Conservation (phyloP, 768 basidiomycete species). For the Kwoniella botswanensis region DNA sequence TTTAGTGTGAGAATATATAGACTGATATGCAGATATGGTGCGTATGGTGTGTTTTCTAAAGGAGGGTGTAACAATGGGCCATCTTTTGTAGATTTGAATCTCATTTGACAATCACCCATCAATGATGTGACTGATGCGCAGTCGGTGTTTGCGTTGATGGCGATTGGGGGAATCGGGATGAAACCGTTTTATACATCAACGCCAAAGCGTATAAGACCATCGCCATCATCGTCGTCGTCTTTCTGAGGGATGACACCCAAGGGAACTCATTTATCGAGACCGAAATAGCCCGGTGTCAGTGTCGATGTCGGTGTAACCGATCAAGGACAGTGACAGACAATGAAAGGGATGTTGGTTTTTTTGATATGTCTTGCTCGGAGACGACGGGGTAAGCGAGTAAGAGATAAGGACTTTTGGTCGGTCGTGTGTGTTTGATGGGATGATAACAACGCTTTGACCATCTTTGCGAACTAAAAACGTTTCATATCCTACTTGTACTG, state of each 20-base stretch:
- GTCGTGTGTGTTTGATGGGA: too few relatives aligned
- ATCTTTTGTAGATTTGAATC: not conserved
- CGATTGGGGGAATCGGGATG: not conserved
- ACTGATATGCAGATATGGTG: too few relatives aligned
- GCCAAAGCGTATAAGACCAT: not conserved
- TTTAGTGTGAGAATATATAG: constrained; percentile 1
- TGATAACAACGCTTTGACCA: not conserved
- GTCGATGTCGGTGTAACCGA: not conserved
- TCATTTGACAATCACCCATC: not conserved
- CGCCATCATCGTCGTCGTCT: not conserved
- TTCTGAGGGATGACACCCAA: too few relatives aligned
- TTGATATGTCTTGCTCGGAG: not conserved
- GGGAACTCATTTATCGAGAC: not conserved
- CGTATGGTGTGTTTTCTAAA: not conserved
- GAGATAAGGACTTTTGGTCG: not conserved
- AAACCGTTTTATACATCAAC: not conserved
- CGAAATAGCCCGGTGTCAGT: not conserved
- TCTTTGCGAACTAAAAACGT: not conserved
- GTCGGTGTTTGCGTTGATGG: too few relatives aligned
- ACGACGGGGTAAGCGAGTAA: too few relatives aligned
- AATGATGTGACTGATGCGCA: not conserved
- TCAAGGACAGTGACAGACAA: not conserved
- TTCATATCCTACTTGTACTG: not conserved
- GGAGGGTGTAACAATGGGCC: constrained; percentile 2
- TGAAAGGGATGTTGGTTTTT: not conserved